Evolutionary conservation across 2,329 filamentous ascomycete genomes (phyloP), one percentile per base, ranked within the genome.

Genomic region (Cytospora mali): DNA sequence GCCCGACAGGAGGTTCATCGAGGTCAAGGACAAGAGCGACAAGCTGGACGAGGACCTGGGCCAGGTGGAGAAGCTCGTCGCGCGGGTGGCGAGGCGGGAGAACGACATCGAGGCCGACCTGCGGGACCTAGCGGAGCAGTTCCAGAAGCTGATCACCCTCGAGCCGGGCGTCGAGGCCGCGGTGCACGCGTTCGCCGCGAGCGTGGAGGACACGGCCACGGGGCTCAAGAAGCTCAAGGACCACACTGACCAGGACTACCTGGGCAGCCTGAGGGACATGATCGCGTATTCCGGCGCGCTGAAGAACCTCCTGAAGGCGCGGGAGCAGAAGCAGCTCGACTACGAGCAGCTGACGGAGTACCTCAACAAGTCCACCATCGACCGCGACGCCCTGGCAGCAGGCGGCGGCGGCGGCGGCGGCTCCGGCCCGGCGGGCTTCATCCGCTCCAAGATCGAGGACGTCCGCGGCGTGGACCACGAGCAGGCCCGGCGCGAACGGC

Each of bases 261-360:
- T 99, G 1, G 92, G 92, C 68, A 94, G 90, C 61, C 82, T 99
- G 58, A 88, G 93, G 56, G 95, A 99, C 77, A 97, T 98, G 93
- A 91, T 96, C 70, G 90, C 93, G 28, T 99, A 98, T 76, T 94
- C 93, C 68, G 79, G 85, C n/a, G 90, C 93, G 0, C 81, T 98
- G 53, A 96, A 96, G 76, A 84, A 87, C 27, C 87, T 99, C 6
- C 87, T 99, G 67, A 96, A 96, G 75, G 92, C 92, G 1, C 89
- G 95, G 39, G 95, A 99, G 79, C 93, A 96, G 79, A 99, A 99
- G 75, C 95, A 99, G 75, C 89, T 99, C 62, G 95, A 99, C 78
- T 97, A 94, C 72, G 95, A 99, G 77, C 93, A 92, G 68, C 83
- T 99, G 35, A 96, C 93, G 29, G 94, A 98, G 74, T 98, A 98